Percentiles rank a stretch among this genome's conserved stretches.
Conservation (phyloP, 352 stramenopile genomes). For the Proteromonas lacertae region DNA sequence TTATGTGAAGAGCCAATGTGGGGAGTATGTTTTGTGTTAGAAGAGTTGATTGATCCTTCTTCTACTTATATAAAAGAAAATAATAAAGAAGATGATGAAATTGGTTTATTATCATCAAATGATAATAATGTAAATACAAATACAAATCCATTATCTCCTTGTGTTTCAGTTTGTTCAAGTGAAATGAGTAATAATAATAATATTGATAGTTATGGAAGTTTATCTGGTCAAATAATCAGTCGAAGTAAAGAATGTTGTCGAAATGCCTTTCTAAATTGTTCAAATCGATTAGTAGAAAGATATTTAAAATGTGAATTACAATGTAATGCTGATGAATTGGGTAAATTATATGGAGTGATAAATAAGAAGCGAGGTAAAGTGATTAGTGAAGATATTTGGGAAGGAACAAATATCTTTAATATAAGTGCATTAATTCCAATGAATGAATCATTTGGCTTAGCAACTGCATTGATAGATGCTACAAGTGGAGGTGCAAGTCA, state of each 20-base stretch:
- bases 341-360: constrained; percentile 59
- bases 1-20: constrained; percentile 51
- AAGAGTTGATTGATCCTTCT: no score
- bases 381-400: constrained; percentile 10
- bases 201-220: constrained; percentile 3
- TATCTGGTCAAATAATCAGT: constrained; percentile 3
- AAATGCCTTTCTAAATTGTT: constrained; percentile 9
- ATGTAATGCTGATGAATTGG: constrained; percentile 34
- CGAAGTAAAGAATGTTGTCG: background rate
- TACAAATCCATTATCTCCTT: no score
- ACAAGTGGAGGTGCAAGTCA: no score
- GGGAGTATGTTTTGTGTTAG: constrained; percentile 41
- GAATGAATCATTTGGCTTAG: constrained; percentile 46
- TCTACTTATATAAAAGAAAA: no score
- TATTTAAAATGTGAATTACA: constrained; percentile 43
- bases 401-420: constrained; percentile 47
- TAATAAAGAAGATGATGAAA: no score
- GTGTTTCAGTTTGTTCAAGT: no score
- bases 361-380: constrained; percentile 33
- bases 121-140: background rate
- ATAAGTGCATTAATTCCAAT: constrained; percentile 47
- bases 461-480: constrained; percentile 43
- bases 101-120: background rate
- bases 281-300: constrained; percentile 46
- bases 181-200: background rate